phyloP scores from a whole-genome alignment of 129 eudicot genomes.

The Saussurea involucrata region DNA sequence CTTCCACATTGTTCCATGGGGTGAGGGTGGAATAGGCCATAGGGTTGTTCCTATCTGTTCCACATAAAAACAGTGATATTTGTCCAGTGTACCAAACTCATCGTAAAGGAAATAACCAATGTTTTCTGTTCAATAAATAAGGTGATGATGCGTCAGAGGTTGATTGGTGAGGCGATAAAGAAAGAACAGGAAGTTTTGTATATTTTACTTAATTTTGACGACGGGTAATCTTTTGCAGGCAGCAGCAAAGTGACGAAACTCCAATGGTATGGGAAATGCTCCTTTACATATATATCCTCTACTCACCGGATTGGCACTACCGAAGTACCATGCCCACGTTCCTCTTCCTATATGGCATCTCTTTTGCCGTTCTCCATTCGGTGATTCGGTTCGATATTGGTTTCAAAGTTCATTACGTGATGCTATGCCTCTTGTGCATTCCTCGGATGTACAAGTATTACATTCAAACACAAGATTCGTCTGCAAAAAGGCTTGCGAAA shows the following conservation, averaged over 20 bases:
- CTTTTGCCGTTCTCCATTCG: conserved; percentile 44
- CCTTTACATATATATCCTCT: conserved; percentile 50
- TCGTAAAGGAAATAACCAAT: too few relatives aligned
- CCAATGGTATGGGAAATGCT: conserved; percentile 74
- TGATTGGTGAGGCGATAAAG: too few relatives aligned
- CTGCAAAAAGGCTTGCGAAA: conserved; percentile 75
- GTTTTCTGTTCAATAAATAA: too few relatives aligned
- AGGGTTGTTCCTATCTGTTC: too few relatives aligned
- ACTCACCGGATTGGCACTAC: conserved; percentile 71
- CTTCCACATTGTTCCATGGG: too few relatives aligned
- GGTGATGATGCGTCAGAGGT: neutral
- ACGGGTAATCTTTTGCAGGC: conserved; percentile 24
- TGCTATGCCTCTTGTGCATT: conserved; percentile 44
- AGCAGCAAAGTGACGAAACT: conserved; percentile 44
- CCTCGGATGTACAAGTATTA: conserved; percentile 55
- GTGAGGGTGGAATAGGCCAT: too few relatives aligned
- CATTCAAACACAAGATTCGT: conserved; percentile 41
- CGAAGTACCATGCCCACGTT: conserved; percentile 54
- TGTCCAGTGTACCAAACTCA: too few relatives aligned
- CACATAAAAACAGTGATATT: too few relatives aligned
- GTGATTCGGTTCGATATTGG: conserved; percentile 36
- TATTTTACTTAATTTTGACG: neutral
- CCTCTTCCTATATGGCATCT: conserved; percentile 46
- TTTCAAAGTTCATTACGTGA: conserved; percentile 45
- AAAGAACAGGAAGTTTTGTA: too few relatives aligned